Evolutionary conservation across 2,329 filamentous ascomycete species (phyloP).

Genomic region (Ambrosiella xylebori): DNA sequence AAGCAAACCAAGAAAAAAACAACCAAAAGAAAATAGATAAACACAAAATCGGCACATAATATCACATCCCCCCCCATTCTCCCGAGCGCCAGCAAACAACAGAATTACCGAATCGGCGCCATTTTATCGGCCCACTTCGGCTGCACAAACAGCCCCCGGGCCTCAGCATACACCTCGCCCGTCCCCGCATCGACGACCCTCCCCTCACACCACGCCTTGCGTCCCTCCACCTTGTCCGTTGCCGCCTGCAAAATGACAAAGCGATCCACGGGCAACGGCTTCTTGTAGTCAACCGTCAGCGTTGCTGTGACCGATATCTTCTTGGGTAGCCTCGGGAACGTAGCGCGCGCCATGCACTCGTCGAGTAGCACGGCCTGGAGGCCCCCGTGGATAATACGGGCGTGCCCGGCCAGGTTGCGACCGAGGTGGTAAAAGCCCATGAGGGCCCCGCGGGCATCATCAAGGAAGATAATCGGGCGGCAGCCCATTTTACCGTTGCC

Average conservation of each 20-base stretch:
- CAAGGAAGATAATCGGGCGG: slow-evolving; percentile 12
- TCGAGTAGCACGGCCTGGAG: slow-evolving; percentile 84
- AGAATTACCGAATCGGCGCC: slow-evolving; percentile 10
- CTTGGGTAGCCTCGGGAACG: slow-evolving; percentile 74
- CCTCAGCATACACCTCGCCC: slow-evolving; percentile 10
- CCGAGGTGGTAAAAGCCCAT: slow-evolving; percentile 32
- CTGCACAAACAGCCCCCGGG: slow-evolving; percentile 10
- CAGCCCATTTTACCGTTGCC: slow-evolving; percentile 12
- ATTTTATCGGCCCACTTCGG: slow-evolving; percentile 13
- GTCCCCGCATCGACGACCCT: slow-evolving; percentile 9
- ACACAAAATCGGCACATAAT: no score
- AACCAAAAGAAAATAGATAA: no score
- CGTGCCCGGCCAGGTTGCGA: slow-evolving; percentile 67
- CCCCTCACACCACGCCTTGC: slow-evolving; percentile 89
- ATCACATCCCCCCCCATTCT: not conserved
- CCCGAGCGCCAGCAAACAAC: not conserved
- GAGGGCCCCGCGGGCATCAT: slow-evolving; percentile 11
- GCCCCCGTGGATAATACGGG: slow-evolving; percentile 79
- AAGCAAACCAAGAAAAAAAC: no score
- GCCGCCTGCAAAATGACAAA: slow-evolving; percentile 64
- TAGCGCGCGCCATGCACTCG: slow-evolving; percentile 74
- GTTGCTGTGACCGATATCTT: slow-evolving; percentile 76
- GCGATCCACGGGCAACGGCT: slow-evolving; percentile 56
- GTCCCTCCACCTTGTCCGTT: slow-evolving; percentile 72
- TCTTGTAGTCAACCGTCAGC: slow-evolving; percentile 66